phyloP scores from a whole-genome alignment of 176 grass and related monocot genomes.

The Areca catechu region DNA sequence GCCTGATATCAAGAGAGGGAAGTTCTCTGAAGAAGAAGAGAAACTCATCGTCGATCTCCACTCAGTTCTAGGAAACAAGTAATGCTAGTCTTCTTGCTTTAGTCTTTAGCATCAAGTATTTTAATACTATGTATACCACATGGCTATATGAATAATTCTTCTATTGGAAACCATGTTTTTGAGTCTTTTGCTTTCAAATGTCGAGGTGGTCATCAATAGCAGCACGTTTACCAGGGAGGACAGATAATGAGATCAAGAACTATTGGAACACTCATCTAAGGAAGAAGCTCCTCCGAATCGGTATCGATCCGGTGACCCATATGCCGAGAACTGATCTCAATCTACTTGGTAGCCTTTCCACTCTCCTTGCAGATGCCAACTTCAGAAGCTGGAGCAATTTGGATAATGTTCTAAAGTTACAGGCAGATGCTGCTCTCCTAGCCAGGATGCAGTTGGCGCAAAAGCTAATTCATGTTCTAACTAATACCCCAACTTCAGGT shows the following conservation, averaged over 20 bases:
- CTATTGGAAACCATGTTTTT: not conserved
- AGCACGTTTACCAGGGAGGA: slow-evolving; percentile 47
- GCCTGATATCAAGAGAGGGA: slow-evolving; percentile 76
- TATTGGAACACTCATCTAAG: slow-evolving; percentile 93
- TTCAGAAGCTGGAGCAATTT: slow-evolving; percentile 2
- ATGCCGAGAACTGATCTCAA: slow-evolving; percentile 50
- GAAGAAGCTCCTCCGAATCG: slow-evolving; percentile 71
- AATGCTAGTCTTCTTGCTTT: not conserved
- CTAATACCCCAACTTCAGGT: slow-evolving; percentile 21
- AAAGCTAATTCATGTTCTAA: slow-evolving; percentile 46
- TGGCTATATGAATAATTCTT: too few relatives aligned
- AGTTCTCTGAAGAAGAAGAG: slow-evolving; percentile 75
- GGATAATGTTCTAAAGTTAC: slow-evolving; percentile 47
- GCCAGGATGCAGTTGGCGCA: slow-evolving; percentile 53
- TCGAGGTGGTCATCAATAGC: slow-evolving; percentile 70
- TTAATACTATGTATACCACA: too few relatives aligned
- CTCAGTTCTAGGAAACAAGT: slow-evolving; percentile 68
- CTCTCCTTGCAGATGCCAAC: slow-evolving; percentile 27
- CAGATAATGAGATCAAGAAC: slow-evolving; percentile 93
- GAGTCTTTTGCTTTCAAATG: not conserved
- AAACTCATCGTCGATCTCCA: slow-evolving; percentile 77
- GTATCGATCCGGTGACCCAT: slow-evolving; percentile 89
- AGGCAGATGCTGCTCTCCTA: slow-evolving; percentile 35
- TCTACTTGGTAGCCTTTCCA: slow-evolving; percentile 40
- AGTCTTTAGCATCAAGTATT: too few relatives aligned